These are phyloP conservation scores for Ramularia endophylla DNA, from an alignment of 2,329 filamentous ascomycete genomes.

Conservation along the genomic window DNA sequence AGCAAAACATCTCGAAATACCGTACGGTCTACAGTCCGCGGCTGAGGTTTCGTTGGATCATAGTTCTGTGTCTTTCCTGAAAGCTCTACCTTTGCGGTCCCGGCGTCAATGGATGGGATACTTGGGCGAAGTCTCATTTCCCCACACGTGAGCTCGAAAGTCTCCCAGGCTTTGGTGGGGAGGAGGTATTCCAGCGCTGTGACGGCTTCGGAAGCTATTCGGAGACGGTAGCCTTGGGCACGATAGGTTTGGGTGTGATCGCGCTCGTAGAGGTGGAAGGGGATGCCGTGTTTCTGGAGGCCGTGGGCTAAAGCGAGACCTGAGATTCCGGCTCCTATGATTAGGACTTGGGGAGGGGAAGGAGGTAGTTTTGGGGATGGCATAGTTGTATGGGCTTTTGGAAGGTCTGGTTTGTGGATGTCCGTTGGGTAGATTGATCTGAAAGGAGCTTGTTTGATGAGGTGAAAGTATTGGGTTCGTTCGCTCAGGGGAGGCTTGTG, in stretches of 20 bases:
- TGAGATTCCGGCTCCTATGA: constrained; percentile 24
- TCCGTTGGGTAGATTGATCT: too few species aligned
- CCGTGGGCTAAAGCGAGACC: constrained; percentile 25
- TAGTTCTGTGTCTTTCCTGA: not conserved
- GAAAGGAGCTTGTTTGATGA: too few species aligned
- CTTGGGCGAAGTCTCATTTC: not conserved
- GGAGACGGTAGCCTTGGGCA: constrained; percentile 19
- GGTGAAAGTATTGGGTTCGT: too few species aligned
- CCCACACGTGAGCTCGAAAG: constrained; percentile 8
- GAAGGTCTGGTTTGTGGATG: too few species aligned
- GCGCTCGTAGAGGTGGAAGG: constrained; percentile 21
- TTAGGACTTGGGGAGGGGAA: constrained; percentile 12
- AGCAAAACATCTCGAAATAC: constrained; percentile 16
- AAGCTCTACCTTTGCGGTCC: constrained; percentile 4
- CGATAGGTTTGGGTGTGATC: constrained; percentile 12
- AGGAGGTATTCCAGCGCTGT: constrained; percentile 11
- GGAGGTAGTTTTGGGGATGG: not conserved
- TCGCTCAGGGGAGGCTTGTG: too few species aligned
- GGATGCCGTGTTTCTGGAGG: constrained; percentile 19
- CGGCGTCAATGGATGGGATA: constrained; percentile 12
- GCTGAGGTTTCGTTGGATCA: not conserved
- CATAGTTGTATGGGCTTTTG: not conserved
- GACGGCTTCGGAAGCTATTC: constrained; percentile 12
- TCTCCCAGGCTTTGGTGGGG: not conserved
- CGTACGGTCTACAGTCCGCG: constrained; percentile 15